phyloP scores from a whole-genome alignment of 2,329 filamentous ascomycete species.

The Pyrenochaeta sp. region DNA sequence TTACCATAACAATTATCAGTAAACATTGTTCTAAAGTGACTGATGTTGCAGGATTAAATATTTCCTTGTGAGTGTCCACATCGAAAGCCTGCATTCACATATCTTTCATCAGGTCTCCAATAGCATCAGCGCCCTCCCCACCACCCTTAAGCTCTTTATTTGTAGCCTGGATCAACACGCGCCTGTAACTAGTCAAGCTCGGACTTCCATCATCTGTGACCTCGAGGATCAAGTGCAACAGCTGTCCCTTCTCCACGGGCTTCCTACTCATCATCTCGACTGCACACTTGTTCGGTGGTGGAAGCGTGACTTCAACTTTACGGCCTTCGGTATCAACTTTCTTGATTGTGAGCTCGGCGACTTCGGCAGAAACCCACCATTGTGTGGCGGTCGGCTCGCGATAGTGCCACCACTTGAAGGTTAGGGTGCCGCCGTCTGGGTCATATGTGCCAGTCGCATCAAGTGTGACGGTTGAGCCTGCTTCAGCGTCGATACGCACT shows the following conservation, averaged over 20 bases:
- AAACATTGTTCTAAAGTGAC: no score
- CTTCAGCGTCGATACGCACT: conserved; percentile 53
- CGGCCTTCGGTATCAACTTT: conserved; percentile 37
- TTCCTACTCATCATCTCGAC: conserved; percentile 48
- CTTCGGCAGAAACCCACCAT: conserved; percentile 53
- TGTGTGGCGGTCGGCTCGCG: conserved; percentile 54
- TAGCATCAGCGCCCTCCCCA: conserved; percentile 6
- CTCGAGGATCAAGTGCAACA: conserved; percentile 61
- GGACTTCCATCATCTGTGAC: conserved; percentile 57
- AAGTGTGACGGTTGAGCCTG: conserved; percentile 51
- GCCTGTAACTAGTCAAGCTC: conserved; percentile 57
- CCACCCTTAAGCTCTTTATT: conserved; percentile 43
- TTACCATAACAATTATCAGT: no score
- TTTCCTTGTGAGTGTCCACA: no score
- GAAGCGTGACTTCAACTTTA: conserved; percentile 52
- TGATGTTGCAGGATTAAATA: no score
- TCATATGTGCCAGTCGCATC: conserved; percentile 60
- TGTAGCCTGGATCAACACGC: conserved; percentile 52
- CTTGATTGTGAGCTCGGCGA: conserved; percentile 50
- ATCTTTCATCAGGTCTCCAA: conserved; percentile 12
- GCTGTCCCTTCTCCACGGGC: conserved; percentile 52
- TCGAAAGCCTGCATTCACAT: neutral
- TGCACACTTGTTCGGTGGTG: conserved; percentile 53
- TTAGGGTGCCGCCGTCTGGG: conserved; percentile 54
- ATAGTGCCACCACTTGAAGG: conserved; percentile 63